Evolutionary conservation across 208 protist genomes (phyloP).

Genomic region (Leishmania arabica): DNA sequence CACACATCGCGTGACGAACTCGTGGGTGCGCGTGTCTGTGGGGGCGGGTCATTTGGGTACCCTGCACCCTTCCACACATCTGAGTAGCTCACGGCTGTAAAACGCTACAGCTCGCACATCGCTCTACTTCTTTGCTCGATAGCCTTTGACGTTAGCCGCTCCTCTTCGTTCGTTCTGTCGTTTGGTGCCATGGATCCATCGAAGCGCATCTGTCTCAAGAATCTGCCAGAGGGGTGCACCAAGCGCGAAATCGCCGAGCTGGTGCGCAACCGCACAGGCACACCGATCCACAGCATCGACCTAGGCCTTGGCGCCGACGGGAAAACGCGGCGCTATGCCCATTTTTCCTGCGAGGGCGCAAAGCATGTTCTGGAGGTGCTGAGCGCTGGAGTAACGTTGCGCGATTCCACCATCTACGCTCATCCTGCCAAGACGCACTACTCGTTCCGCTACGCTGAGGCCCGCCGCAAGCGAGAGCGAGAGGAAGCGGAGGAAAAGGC

Average conservation of each 20-base stretch:
- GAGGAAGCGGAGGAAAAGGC: slow-evolving; percentile 54
- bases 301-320: slow-evolving; percentile 68
- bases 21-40: background rate
- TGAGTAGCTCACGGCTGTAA: background rate
- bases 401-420: slow-evolving; percentile 42
- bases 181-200: slow-evolving; percentile 70
- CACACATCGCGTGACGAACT: background rate
- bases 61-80: background rate
- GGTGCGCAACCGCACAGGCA: slow-evolving; percentile 75
- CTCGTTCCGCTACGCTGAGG: slow-evolving; percentile 68
- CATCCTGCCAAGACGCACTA: slow-evolving; percentile 70
- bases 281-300: slow-evolving; percentile 85
- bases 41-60: background rate
- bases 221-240: slow-evolving; percentile 75
- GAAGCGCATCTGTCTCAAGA: slow-evolving; percentile 88
- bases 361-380: slow-evolving; percentile 81
- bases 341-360: slow-evolving; percentile 85
- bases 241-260: slow-evolving; percentile 88
- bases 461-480: slow-evolving; percentile 69
- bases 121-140: slow-evolving; percentile 2
- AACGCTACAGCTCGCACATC: background rate
- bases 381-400: slow-evolving; percentile 40
- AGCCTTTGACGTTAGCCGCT: background rate
- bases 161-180: background rate
- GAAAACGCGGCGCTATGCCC: slow-evolving; percentile 67